Conservation (phyloP, 331 rosid species). For the Telfairia occidentalis region DNA sequence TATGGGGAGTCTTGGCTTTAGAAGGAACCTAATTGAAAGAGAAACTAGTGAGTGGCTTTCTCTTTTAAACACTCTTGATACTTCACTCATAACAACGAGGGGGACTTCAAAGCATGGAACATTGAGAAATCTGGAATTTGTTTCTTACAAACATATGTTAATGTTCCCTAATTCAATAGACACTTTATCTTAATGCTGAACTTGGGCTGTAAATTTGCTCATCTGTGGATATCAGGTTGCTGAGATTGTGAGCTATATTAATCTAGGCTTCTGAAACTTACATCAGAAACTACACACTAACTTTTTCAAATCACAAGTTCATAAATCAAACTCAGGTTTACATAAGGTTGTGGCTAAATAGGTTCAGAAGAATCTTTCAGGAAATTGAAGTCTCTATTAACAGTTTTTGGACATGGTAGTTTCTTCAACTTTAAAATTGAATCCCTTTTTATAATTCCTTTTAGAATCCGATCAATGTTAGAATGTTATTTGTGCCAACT, state of each 20-base stretch:
- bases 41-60: background rate
- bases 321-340: background rate
- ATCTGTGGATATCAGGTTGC: too few relatives aligned
- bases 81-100: too few relatives aligned
- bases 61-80: background rate
- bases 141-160: background rate
- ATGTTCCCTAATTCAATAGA: background rate
- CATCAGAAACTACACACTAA: too few relatives aligned
- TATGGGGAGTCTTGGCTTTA: background rate
- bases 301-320: background rate
- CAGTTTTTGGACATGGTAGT: background rate
- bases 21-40: background rate
- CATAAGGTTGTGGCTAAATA: background rate
- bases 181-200: background rate
- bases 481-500: background rate
- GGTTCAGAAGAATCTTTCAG: background rate
- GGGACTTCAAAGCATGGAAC: background rate
- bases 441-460: background rate
- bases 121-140: background rate
- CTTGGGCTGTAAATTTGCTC: too few relatives aligned
- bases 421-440: background rate
- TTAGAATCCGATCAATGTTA: background rate
- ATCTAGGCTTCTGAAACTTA: too few relatives aligned
- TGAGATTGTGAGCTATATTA: too few relatives aligned
- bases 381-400: background rate